These are phyloP conservation scores for Abortiporus biennis DNA, from an alignment of 1,284 basidiomycete species.

Conservation along the genomic window DNA sequence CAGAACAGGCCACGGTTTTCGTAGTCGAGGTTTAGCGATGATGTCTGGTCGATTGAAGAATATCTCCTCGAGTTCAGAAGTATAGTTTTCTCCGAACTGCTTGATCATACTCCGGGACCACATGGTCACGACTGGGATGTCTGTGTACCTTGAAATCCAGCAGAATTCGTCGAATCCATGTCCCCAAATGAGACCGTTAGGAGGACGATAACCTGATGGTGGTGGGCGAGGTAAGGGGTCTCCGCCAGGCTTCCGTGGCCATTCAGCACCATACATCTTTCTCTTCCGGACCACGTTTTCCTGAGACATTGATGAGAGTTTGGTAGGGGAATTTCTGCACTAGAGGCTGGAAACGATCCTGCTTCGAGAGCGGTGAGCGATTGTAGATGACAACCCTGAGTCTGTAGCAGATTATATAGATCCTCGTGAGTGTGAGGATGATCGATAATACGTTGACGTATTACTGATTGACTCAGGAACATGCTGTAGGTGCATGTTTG, in stretches of 20 bases:
- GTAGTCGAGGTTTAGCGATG: conserved; percentile 11
- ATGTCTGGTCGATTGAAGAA: conserved; percentile 16
- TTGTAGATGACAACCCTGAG: too few species aligned
- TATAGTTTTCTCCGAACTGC: conserved; percentile 24
- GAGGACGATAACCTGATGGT: conserved; percentile 8
- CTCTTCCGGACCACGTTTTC: too few species aligned
- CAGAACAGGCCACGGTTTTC: conserved; percentile 22
- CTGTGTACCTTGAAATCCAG: conserved; percentile 23
- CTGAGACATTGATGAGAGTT: too few species aligned
- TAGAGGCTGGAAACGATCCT: too few species aligned
- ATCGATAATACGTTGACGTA: too few species aligned
- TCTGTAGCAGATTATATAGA: too few species aligned
- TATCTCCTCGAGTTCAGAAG: conserved; percentile 9
- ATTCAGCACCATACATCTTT: too few species aligned
- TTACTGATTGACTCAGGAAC: too few species aligned
- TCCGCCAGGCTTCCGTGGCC: conserved; percentile 5
- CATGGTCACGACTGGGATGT: conserved; percentile 17
- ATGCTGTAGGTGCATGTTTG: too few species aligned
- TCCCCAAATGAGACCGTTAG: conserved; percentile 28
- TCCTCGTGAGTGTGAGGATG: too few species aligned
- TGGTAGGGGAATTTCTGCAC: too few species aligned
- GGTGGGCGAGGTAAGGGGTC: conserved; percentile 3
- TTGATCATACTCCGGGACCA: conserved; percentile 31
- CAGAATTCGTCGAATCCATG: conserved; percentile 24
- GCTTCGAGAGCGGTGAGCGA: too few species aligned